Evolutionary conservation across 768 basidiomycete species (phyloP), one percentile per base, ranked within the genome.

Genomic region (Tylopilus plumbeoviolaceoides): DNA sequence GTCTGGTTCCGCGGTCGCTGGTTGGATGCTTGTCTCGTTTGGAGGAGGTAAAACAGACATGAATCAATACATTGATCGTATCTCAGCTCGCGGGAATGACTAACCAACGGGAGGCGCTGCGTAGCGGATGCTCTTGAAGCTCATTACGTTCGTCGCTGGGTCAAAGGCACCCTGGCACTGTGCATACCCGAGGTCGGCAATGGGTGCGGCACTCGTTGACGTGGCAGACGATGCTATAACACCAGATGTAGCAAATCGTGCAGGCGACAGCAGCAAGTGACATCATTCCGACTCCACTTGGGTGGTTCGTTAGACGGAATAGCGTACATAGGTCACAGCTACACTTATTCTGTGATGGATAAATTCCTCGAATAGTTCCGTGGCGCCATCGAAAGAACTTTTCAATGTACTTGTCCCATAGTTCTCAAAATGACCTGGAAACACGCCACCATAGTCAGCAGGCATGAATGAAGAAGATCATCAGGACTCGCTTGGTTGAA

Each of bases 1-100:
- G 31, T 61, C 43, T 21, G 57, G 58, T 38, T 61, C 43, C 9
- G 40, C 20, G 14, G 48, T 57, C 12, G 59, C 62, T 38, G 18
- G 54, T 31, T 56, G 65, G n/a, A 60, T 27, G 8, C 46, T 57
- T 10, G 54, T 38, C 21, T 39, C 25, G 11, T 31, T 56, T n/a
- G 31, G 28, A 23, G 63, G 56, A 23, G 23, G 23, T 23, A 3
- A 23, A 23, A 5, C 23, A 23, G 23, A 23, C 23, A 23, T 23
- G 23, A 23, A 2, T 23, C 23, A 23, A 23, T 5, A 23, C 5
- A 23, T 23, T 5, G 23, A 23, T 23, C 23, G 23, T 23, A 23
- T 23, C 23, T 23, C 2, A 23, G 23, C 23, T 3, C 23, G 23
- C 3, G 23, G 23, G 23, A 4, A 51, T 57, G 17, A 47, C 50